Conservation (phyloP, 2,329 filamentous ascomycete genomes). For the Nigrograna mackinnonii region DNA sequence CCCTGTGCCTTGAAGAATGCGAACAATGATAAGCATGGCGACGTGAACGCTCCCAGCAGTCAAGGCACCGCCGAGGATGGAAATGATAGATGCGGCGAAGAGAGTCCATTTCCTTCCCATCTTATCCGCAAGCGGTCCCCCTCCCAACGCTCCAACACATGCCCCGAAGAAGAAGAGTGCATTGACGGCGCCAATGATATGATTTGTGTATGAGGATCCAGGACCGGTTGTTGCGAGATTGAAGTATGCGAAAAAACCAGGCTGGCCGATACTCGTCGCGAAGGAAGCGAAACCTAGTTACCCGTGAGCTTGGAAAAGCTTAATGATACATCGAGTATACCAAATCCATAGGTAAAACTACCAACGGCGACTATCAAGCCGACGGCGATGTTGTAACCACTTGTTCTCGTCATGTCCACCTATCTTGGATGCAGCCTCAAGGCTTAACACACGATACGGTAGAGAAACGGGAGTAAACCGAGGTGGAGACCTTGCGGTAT, state of each 20-base stretch:
- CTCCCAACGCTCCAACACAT: constrained; percentile 12
- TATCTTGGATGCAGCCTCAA: too few species aligned
- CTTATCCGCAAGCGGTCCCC: constrained; percentile 13
- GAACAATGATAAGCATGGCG: constrained; percentile 26
- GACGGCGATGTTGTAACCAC: constrained; percentile 26
- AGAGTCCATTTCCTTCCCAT: constrained; percentile 15
- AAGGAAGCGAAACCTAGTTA: constrained; percentile 23
- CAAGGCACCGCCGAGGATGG: constrained; percentile 15
- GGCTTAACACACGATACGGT: too few species aligned
- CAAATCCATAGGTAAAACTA: constrained; percentile 27
- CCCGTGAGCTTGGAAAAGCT: constrained; percentile 1
- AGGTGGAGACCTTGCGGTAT: too few species aligned
- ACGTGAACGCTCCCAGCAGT: constrained; percentile 20
- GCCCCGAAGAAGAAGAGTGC: constrained; percentile 19
- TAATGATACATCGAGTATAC: constrained; percentile 8
- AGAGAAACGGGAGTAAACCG: too few species aligned
- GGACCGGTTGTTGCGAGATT: constrained; percentile 16
- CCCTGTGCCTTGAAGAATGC: constrained; percentile 22
- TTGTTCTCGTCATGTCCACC: constrained; percentile 25
- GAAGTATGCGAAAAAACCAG: constrained; percentile 24
- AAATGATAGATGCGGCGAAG: constrained; percentile 6
- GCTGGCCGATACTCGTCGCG: constrained; percentile 23
- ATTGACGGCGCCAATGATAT: constrained; percentile 18
- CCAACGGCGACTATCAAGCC: constrained; percentile 25
- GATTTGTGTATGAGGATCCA: constrained; percentile 19